A percentile compares a stretch with the other conserved stretches of the same genome.
phyloP scores from a whole-genome alignment of 345 rosid genomes.

The Geranium brycei region DNA sequence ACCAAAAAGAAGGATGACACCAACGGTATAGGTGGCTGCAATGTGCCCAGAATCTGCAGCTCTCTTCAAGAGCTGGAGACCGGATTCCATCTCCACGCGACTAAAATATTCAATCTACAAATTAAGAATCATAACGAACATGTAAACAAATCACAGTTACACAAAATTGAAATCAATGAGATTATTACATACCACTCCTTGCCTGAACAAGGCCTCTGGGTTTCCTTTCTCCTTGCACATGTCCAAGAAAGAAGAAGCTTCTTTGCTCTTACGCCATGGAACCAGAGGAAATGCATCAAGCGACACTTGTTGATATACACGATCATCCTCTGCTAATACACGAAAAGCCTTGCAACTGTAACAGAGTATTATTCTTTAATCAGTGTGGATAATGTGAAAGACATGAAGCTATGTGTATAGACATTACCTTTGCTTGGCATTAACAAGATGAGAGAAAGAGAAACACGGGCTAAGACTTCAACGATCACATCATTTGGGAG shows the following conservation, averaged over 20 bases:
- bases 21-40: slow-evolving; percentile 12
- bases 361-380: not conserved
- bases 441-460: slow-evolving; percentile 1
- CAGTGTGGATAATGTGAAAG: not conserved
- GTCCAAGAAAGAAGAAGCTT: slow-evolving; percentile 1
- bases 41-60: slow-evolving; percentile 8
- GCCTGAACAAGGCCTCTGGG: slow-evolving; percentile 13
- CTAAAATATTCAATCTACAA: slow-evolving; percentile 8
- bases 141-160: not conserved
- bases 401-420: not conserved
- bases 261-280: slow-evolving; percentile 4
- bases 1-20: not conserved
- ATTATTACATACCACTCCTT: slow-evolving; percentile 12
- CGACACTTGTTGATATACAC: slow-evolving; percentile 4
- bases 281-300: slow-evolving; percentile 2
- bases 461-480: slow-evolving; percentile 10
- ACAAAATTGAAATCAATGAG: not conserved
- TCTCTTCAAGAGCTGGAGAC: not conserved
- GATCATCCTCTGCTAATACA: slow-evolving; percentile 2
- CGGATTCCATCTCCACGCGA: slow-evolving; percentile 1
- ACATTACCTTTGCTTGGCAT: slow-evolving; percentile 10
- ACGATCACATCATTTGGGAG: slow-evolving; percentile 10
- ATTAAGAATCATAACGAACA: not conserved
- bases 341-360: slow-evolving; percentile 13
- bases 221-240: slow-evolving; percentile 12